Base-by-base conservation (phyloP, 2,329 filamentous ascomycete species). In the Fusarium pseudocircinatum region DNA sequence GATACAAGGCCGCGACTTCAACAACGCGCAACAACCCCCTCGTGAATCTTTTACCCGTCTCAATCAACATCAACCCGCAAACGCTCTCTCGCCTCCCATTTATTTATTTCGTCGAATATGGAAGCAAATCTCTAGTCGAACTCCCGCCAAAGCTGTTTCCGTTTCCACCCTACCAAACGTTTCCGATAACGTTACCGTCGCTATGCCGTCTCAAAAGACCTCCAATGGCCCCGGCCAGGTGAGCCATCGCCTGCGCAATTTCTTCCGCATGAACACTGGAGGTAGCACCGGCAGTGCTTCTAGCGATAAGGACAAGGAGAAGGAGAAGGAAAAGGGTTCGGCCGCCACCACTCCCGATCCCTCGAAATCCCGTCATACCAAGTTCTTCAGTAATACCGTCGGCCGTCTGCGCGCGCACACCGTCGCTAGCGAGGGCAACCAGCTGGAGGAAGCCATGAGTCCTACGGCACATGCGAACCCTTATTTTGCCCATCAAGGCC, bases 401-500 rank as follows among this genome's bases (percentile, higher is more conserved):
- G 93, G 93, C 80, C 93, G 96, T 77, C 94, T 96, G 81, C 91
- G 96, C 78, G 97, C 95, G 40, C 92, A 93, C 68, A 98, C 96
- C 32, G 94, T 97, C 63, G 94, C 94, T 75, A 97, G 95, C 83
- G 96, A 98, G 84, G 95, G 95, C 77, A 95, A 98, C 80, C 90
- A 92, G 66, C 88, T 98, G 74, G 96, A 98, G 76, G 95, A 98
- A 82, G 87, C 90, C 70, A 88, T 97, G 79, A 97, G 95, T 79
- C 96, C 96, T 32, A 98, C 95, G 9, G 96, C 95, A 58, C 91
- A 96, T 80, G 96, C 95, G 73, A 99, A 99, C 82, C 96, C 96
- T 24, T 99, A 99, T 84, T 99, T 98, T 83, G 93, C 92, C 75
- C 96, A 98, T 81, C 96, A 99, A 84, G 96, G 96, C 64, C 95